Conservation (phyloP, 805 yeast species). For the Debaryomyces maramus region DNA sequence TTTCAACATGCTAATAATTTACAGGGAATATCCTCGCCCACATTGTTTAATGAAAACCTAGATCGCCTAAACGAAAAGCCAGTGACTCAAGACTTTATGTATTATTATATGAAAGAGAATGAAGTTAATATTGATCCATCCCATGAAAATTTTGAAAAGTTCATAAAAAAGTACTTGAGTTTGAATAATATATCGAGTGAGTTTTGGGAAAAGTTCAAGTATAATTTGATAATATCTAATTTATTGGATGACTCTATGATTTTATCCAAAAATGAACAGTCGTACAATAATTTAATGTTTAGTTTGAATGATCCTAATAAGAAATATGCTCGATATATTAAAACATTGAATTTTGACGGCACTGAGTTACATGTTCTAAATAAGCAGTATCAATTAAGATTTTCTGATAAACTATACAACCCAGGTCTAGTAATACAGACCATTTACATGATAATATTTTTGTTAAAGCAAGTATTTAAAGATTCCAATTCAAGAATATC, state of each 20-base stretch:
- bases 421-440: not conserved
- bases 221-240: constrained; percentile 37
- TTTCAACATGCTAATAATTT: constrained; percentile 4
- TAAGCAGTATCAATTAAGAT: constrained; percentile 9
- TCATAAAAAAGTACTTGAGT: constrained; percentile 29
- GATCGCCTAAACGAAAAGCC: not conserved
- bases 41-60: constrained; percentile 1
- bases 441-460: constrained; percentile 26
- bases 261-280: constrained; percentile 43
- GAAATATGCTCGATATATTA: constrained; percentile 3
- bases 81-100: constrained; percentile 3
- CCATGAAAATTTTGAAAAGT: constrained; percentile 23
- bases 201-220: constrained; percentile 44
- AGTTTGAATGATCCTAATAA: constrained; percentile 10
- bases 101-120: constrained; percentile 9
- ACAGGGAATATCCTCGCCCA: constrained; percentile 6
- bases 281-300: constrained; percentile 18
- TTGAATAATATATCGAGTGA: constrained; percentile 15
- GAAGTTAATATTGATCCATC: constrained; percentile 10
- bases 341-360: constrained; percentile 23
- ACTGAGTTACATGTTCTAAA: constrained; percentile 12
- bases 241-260: constrained; percentile 42
- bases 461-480: constrained; percentile 22
- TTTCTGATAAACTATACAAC: constrained; percentile 5
- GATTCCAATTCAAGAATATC: not conserved